Evolutionary conservation across 306 rosid species (phyloP).

Genomic region (Parietaria judaica): DNA sequence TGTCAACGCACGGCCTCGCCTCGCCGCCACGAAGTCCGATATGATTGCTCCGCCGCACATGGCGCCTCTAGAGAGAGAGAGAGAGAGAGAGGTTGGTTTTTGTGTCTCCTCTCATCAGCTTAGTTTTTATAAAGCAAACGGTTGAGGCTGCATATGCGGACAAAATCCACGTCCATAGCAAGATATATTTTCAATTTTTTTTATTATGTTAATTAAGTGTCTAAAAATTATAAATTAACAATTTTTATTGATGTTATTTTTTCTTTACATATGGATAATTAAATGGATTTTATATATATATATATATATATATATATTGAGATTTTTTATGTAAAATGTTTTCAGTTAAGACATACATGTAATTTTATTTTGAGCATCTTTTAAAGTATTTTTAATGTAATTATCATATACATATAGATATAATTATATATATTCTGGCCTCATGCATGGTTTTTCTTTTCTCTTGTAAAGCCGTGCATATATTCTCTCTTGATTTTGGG

Average conservation of each 20-base stretch:
- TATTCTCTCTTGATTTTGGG: no score
- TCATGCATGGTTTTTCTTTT: not conserved
- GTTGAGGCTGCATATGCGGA: slow-evolving; percentile 9
- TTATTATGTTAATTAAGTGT: no score
- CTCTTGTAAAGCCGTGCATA: no score
- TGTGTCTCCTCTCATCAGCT: not conserved
- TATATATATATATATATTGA: no score
- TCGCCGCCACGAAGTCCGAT: slow-evolving; percentile 48
- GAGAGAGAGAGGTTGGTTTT: not conserved
- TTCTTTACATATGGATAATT: not conserved
- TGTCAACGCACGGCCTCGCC: slow-evolving; percentile 37
- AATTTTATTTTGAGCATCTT: no score
- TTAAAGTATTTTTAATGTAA: no score
- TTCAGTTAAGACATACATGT: no score
- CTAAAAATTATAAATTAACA: no score
- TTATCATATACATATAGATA: no score
- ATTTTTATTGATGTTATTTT: no score
- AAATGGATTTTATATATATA: no score
- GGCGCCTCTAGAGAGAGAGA: not conserved
- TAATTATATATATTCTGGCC: not conserved
- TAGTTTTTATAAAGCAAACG: slow-evolving; percentile 22
- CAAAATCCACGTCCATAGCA: not conserved
- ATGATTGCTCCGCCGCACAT: slow-evolving; percentile 98
- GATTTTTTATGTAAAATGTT: no score
- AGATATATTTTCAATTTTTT: not conserved